Evolutionary conservation across 2,329 filamentous ascomycete species (phyloP).

Genomic region (Xenosphaeropsis pyriputrescens): DNA sequence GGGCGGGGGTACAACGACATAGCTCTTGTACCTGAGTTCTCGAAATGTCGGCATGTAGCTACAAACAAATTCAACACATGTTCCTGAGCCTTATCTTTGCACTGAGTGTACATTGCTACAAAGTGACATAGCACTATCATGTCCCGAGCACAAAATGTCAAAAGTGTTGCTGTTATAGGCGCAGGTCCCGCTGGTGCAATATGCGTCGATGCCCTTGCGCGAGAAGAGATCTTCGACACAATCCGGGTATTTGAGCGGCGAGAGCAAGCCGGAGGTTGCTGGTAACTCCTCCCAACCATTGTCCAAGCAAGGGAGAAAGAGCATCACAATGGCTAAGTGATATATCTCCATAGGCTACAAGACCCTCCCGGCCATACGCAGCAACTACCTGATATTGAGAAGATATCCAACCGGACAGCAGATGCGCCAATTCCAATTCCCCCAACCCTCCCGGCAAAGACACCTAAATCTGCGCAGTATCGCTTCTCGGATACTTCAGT

Average conservation of each 20-base stretch:
- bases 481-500: conserved; percentile 42
- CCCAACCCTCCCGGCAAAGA: conserved; percentile 27
- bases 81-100: too few relatives aligned
- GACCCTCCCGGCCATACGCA: conserved; percentile 20
- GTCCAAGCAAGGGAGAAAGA: too few relatives aligned
- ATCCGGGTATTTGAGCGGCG: conserved; percentile 73
- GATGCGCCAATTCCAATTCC: conserved; percentile 34
- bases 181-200: conserved; percentile 68
- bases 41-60: too few relatives aligned
- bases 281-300: too few relatives aligned
- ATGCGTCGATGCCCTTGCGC: conserved; percentile 45
- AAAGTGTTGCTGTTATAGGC: conserved; percentile 58
- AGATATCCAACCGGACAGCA: conserved; percentile 31
- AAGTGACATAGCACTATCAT: too few relatives aligned
- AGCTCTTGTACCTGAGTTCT: too few relatives aligned
- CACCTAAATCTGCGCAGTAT: conserved; percentile 24
- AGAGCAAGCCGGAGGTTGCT: conserved; percentile 46
- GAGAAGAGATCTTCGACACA: conserved; percentile 46
- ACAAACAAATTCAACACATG: too few relatives aligned
- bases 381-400: conserved; percentile 26
- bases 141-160: conserved; percentile 19
- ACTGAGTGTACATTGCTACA: too few relatives aligned
- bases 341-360: conserved; percentile 22
- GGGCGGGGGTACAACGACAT: too few relatives aligned
- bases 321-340: too few relatives aligned